A percentile compares a stretch with the other conserved stretches of the same genome.
These are phyloP conservation scores for Gracilariopsis chorda DNA, from an alignment of 23 red algal species.

Conservation along the genomic window DNA sequence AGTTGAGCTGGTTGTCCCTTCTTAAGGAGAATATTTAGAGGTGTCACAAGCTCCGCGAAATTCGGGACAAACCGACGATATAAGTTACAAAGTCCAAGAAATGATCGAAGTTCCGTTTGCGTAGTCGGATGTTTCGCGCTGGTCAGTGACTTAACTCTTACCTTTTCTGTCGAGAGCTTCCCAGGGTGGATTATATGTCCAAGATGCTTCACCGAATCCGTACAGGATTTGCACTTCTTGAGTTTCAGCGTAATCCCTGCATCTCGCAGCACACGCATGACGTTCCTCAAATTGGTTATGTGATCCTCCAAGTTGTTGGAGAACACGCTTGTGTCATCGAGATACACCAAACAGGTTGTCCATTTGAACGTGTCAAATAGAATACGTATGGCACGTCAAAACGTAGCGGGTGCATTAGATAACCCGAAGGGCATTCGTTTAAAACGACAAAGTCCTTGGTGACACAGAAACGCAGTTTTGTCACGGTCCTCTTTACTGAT, in stretches of 20 bases:
- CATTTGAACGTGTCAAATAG: conserved; percentile 6
- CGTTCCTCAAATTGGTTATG: neutral
- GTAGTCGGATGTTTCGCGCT: neutral
- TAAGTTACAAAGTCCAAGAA: conserved; percentile 2
- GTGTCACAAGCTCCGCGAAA: conserved; percentile 1
- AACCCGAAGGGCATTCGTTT: conserved; percentile 38
- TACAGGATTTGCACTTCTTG: conserved; percentile 19
- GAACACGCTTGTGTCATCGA: conserved; percentile 17
- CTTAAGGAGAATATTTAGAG: neutral
- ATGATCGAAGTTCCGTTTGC: neutral
- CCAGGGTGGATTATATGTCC: conserved; percentile 22
- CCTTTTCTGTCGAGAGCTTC: neutral
- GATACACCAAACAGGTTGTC: neutral
- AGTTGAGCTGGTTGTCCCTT: neutral
- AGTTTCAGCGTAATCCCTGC: neutral
- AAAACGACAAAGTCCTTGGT: conserved; percentile 26
- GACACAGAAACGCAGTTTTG: conserved; percentile 4
- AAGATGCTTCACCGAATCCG: neutral
- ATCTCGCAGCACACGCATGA: neutral
- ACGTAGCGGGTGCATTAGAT: conserved; percentile 15
- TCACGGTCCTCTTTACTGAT: neutral
- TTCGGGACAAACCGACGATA: conserved; percentile 45
- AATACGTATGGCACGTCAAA: neutral
- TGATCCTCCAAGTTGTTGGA: conserved; percentile 22
- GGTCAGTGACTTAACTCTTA: neutral